Evolutionary conservation across 495 filamentous ascomycete genomes (phyloP).

Genomic region (Hypoxylon intermedium): DNA sequence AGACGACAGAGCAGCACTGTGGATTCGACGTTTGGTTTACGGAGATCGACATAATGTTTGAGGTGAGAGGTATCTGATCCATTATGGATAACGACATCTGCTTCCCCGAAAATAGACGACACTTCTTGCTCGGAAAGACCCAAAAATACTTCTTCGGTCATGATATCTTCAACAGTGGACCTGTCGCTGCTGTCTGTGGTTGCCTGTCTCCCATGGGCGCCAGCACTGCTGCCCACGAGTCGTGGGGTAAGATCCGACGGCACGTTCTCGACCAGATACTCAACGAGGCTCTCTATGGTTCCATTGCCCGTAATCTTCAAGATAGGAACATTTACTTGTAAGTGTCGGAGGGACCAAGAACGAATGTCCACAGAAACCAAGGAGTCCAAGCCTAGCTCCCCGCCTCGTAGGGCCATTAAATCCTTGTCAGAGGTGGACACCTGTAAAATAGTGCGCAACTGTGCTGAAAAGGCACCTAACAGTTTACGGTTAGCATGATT

Average conservation of each 20-base stretch:
- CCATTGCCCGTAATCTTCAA: background rate
- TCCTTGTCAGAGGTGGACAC: conserved; percentile 8
- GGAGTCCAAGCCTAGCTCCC: conserved; percentile 18
- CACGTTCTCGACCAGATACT: background rate
- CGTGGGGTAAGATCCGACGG: background rate
- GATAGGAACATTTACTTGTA: background rate
- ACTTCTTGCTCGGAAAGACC: conserved; percentile 47
- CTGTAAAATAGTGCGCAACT: conserved; percentile 10
- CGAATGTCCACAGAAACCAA: conserved; percentile 27
- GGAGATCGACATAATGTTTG: conserved; percentile 29
- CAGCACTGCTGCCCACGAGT: background rate
- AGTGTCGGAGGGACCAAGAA: conserved; percentile 28
- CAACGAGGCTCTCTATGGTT: background rate
- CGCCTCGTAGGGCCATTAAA: conserved; percentile 11
- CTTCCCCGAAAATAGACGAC: conserved; percentile 38
- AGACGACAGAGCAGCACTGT: conserved; percentile 28
- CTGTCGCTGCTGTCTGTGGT: conserved; percentile 47
- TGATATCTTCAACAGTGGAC: background rate
- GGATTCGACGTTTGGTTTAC: conserved; percentile 32
- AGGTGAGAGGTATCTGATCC: conserved; percentile 38
- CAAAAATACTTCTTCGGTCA: too few relatives aligned
- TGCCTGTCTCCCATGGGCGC: background rate
- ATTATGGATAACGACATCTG: conserved; percentile 57
- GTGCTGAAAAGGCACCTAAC: conserved; percentile 8
- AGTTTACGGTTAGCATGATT: background rate